Percentiles rank a stretch among this genome's conserved stretches.
phyloP scores from a whole-genome alignment of 2,329 filamentous ascomycete genomes.

The Calcarisporium arbuscula region DNA sequence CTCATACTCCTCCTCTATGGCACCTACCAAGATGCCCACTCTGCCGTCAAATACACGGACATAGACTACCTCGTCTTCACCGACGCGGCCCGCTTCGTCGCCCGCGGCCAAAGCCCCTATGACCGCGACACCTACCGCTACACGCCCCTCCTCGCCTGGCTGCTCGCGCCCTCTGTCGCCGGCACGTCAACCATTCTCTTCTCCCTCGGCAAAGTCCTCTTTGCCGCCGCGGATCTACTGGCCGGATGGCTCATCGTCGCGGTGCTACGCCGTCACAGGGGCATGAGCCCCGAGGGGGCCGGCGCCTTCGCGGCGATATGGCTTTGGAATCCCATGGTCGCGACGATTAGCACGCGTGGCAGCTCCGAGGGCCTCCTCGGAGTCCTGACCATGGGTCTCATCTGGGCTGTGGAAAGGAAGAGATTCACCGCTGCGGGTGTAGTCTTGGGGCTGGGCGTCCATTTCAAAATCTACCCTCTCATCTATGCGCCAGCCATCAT shows the following conservation, averaged over 20 bases:
- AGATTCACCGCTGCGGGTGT: constrained; percentile 61
- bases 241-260: constrained; percentile 70
- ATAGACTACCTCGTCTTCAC: constrained; percentile 99
- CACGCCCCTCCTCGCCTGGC: constrained; percentile 87
- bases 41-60: constrained; percentile 94
- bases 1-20: constrained; percentile 75
- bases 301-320: constrained; percentile 79
- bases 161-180: constrained; percentile 74
- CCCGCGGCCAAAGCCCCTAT: constrained; percentile 69
- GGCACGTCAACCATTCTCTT: constrained; percentile 51
- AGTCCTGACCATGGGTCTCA: constrained; percentile 71
- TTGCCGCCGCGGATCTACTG: constrained; percentile 74
- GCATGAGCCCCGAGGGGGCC: constrained; percentile 48
- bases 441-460: constrained; percentile 76
- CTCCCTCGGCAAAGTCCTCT: constrained; percentile 80
- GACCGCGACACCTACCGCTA: constrained; percentile 92
- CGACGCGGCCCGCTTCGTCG: constrained; percentile 75
- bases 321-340: constrained; percentile 97
- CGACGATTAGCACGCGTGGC: constrained; percentile 89
- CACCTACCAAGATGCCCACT: constrained; percentile 85
- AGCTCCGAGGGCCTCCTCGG: constrained; percentile 89
- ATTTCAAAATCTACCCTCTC: constrained; percentile 99
- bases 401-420: constrained; percentile 72
- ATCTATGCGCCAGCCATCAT: constrained; percentile 81
- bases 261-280: constrained; percentile 27